Evolutionary conservation across 2,329 filamentous ascomycete species (phyloP).

Genomic region (Penicillium sp.): DNA sequence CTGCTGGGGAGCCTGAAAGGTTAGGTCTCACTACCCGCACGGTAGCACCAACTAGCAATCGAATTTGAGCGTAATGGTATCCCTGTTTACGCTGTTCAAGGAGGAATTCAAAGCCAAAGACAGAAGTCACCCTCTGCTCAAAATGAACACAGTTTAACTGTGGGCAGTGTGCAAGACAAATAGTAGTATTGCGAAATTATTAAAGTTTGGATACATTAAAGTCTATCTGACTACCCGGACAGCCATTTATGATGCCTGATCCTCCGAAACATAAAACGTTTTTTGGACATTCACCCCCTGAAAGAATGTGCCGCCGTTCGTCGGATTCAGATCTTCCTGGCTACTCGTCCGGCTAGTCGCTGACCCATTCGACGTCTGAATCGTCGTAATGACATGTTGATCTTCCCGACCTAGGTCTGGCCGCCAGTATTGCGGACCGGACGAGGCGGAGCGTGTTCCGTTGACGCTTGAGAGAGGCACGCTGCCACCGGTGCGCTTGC

Average conservation of each 20-base stretch:
- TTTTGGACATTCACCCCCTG: constrained; percentile 36
- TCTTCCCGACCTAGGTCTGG: constrained; percentile 29
- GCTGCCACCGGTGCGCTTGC: constrained; percentile 27
- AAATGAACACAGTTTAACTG: no score
- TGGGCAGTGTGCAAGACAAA: not conserved
- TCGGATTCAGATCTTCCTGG: constrained; percentile 34
- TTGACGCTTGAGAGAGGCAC: constrained; percentile 33
- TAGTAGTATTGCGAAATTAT: not conserved
- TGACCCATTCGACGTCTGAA: constrained; percentile 23
- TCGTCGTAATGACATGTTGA: constrained; percentile 28
- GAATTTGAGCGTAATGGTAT: no score
- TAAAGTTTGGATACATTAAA: not conserved
- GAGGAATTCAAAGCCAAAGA: no score
- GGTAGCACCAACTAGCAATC: no score
- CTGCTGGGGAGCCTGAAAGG: no score
- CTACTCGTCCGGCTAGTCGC: constrained; percentile 30
- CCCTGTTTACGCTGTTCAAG: no score
- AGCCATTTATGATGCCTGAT: constrained; percentile 12
- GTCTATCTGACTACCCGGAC: not conserved
- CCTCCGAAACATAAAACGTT: constrained; percentile 32
- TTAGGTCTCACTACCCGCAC: no score
- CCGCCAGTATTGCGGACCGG: constrained; percentile 31
- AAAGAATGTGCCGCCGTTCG: constrained; percentile 18
- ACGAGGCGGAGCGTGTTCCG: constrained; percentile 13
- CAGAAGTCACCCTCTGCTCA: no score